Percentiles rank a stretch among this genome's conserved stretches.
Conservation (phyloP, 1,284 basidiomycete genomes). For the Cystobasidium pallidum region DNA sequence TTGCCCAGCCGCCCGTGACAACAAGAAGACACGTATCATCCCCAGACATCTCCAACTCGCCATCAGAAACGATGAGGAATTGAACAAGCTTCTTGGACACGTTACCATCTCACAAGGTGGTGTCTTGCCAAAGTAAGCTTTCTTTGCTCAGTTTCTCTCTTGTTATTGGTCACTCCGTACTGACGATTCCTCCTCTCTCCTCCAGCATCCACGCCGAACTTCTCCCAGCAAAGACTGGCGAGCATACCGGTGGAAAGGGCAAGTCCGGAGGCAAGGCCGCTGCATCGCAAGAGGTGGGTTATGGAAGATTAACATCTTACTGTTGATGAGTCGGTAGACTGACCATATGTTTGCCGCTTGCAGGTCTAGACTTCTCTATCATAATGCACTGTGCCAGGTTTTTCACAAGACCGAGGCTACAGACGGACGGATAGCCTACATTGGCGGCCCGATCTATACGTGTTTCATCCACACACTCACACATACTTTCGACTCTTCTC, state of each 20-base stretch:
- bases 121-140: constrained; percentile 63
- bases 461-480: background rate
- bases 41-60: constrained; percentile 87
- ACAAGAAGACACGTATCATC: constrained; percentile 86
- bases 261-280: constrained; percentile 41
- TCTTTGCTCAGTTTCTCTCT: background rate
- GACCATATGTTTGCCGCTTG: background rate
- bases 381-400: background rate
- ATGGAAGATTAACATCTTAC: background rate
- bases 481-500: constrained; percentile 4
- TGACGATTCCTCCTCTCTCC: background rate
- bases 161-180: background rate
- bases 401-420: too few species aligned
- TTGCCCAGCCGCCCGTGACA: constrained; percentile 62
- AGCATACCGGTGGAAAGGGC: constrained; percentile 30
- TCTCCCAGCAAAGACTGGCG: constrained; percentile 41
- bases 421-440: too few species aligned
- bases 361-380: constrained; percentile 6
- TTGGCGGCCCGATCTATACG: too few species aligned
- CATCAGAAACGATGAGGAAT: constrained; percentile 63
- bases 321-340: background rate
- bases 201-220: constrained; percentile 45
- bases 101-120: constrained; percentile 90
- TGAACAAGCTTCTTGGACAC: constrained; percentile 75
- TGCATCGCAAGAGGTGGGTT: constrained; percentile 37